These are phyloP conservation scores for Solanum commersonii DNA, from an alignment of 257 asterid genomes.

Conservation along the genomic window DNA sequence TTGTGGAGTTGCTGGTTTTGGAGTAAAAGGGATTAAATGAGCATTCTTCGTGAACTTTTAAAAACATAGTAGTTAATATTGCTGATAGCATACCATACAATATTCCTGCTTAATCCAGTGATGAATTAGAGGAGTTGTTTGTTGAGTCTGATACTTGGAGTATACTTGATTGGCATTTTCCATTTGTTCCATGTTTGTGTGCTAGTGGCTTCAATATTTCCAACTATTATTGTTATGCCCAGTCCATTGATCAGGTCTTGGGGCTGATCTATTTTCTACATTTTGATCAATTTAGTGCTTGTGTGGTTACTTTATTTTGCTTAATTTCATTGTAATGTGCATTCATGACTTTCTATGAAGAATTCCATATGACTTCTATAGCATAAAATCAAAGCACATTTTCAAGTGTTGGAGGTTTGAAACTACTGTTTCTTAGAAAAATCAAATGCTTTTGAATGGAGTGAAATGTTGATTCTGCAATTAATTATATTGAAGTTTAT, in stretches of 20 bases:
- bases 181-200: not conserved
- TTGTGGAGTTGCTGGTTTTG: not conserved
- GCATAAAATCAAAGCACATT: not conserved
- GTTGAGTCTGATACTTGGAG: not conserved
- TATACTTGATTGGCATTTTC: not conserved
- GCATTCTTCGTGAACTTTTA: not conserved
- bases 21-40: not conserved
- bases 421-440: not conserved
- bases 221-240: not conserved
- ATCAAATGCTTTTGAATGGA: not conserved
- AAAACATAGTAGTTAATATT: not conserved
- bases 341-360: not conserved
- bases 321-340: not conserved
- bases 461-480: not conserved
- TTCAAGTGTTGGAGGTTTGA: not conserved
- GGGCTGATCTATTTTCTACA: not conserved
- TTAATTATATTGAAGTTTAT: not conserved
- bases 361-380: not conserved
- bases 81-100: not conserved
- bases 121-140: not conserved
- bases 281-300: not conserved
- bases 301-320: not conserved
- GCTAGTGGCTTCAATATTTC: not conserved
- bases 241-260: not conserved
- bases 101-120: too few species aligned